Base-by-base conservation (phyloP, 1,139 yeast genomes). In the Suhomyces taliae region DNA sequence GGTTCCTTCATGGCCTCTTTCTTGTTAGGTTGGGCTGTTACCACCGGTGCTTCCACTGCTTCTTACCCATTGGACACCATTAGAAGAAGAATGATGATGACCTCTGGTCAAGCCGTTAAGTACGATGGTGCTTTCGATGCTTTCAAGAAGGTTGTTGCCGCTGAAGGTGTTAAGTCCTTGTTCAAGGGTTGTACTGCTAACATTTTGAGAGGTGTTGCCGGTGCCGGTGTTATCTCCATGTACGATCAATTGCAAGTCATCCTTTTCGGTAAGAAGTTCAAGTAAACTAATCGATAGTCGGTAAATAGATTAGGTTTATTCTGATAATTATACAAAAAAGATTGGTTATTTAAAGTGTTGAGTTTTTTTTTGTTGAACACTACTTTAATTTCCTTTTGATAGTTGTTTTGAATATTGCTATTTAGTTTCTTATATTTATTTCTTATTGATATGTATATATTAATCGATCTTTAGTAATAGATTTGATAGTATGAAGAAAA, bases 41-140 rank as follows among this genome's bases (percentile, higher is more conserved):
- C 80, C 64, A 75, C 79, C 51, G 79, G 78, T 71, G 79, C 79
- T 60, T 74, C 79, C 52, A 74, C 79, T 58, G 79, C 79, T 63
- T 74, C 79, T 67, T 74, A 74, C 76, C 79, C 79, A 72, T 74
- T 74, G 67, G 79, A 74, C 67, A 73, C 79, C 57, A 70, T 74
- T 62, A 75, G 80, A 75, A 74, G 80, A 74, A 74, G 80, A 74
- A 75, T 75, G 80, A 75, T 75, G 80, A 75, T 75, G 80, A 75
- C 80, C 55, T 75, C 79, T 56, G 80, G 80, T 72, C 79, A 74
- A 68, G 78, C 78, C 60, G 79, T 75, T 57, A 74, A 75, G 72
- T 75, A 75, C 70, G 61, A 70, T 51, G 79, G 80, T 75, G 78
- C 79, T 57, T 65, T 73, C 58, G 80, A 75, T 67, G 69, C 76